A percentile compares a stretch with the other conserved stretches of the same genome.
These are phyloP conservation scores for Penicillium aurantiogriseum DNA, from an alignment of 2,329 filamentous ascomycete genomes.

Conservation along the genomic window DNA sequence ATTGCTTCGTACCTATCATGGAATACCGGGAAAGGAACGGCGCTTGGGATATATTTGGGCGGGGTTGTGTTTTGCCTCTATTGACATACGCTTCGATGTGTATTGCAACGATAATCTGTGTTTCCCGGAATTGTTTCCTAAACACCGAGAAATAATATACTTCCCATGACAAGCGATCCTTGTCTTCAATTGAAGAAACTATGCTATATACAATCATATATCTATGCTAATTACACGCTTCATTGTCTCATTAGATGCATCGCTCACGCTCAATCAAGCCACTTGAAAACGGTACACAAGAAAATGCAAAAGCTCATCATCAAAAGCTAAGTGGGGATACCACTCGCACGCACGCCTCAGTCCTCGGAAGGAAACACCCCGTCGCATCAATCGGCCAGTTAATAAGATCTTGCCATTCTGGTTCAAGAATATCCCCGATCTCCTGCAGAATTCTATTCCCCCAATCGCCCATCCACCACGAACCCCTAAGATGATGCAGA, in stretches of 20 bases:
- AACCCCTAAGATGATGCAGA: slow-evolving; percentile 59
- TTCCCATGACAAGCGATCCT: slow-evolving; percentile 1
- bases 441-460: slow-evolving; percentile 65
- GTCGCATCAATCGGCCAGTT: slow-evolving; percentile 38
- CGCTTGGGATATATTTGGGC: background rate
- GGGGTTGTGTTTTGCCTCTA: background rate
- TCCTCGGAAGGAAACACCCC: slow-evolving; percentile 26
- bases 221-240: slow-evolving; percentile 8
- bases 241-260: slow-evolving; percentile 12
- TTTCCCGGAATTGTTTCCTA: background rate
- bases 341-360: background rate
- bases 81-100: background rate
- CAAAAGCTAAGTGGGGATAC: background rate
- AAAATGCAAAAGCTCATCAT: slow-evolving; percentile 4
- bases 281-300: background rate
- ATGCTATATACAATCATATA: slow-evolving; percentile 1
- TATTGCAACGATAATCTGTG: background rate
- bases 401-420: slow-evolving; percentile 30
- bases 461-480: slow-evolving; percentile 71
- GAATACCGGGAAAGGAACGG: background rate
- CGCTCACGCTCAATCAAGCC: background rate
- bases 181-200: slow-evolving; percentile 6
- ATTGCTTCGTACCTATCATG: background rate
- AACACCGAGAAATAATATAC: background rate
- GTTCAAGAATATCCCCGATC: slow-evolving; percentile 40